Conservation (phyloP, 768 basidiomycete species). For the Boletus vermiculosoides region DNA sequence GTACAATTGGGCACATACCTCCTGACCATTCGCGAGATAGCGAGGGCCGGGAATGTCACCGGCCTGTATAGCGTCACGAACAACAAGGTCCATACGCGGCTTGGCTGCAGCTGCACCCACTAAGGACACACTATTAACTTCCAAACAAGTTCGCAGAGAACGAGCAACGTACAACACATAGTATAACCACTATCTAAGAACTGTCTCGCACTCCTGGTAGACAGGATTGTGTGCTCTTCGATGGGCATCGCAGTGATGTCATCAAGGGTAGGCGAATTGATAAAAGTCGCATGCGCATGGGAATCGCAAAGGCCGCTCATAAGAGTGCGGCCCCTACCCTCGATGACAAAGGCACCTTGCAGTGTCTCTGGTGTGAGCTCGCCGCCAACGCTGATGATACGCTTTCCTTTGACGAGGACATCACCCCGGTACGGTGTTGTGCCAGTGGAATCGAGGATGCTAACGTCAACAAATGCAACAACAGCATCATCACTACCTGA, state of each 20-base stretch:
- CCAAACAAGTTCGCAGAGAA: background rate
- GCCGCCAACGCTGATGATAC: constrained; percentile 30
- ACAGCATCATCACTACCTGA: constrained; percentile 20
- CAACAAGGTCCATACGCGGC: constrained; percentile 32
- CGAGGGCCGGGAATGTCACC: constrained; percentile 37
- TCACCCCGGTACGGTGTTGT: constrained; percentile 33
- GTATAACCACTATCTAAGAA: constrained; percentile 39
- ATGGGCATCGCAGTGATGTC: constrained; percentile 28
- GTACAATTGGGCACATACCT: constrained; percentile 19
- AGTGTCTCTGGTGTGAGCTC: constrained; percentile 23
- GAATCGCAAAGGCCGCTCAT: constrained; percentile 39
- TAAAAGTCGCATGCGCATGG: constrained; percentile 35
- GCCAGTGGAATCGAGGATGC: constrained; percentile 38
- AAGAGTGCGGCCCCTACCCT: constrained; percentile 35
- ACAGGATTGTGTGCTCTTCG: constrained; percentile 35
- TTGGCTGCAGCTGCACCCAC: constrained; percentile 38
- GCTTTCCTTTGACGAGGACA: constrained; percentile 32
- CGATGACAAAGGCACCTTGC: constrained; percentile 22
- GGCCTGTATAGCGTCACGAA: constrained; percentile 35
- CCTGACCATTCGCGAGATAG: constrained; percentile 36
- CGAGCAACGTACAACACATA: constrained; percentile 32
- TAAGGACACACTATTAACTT: background rate
- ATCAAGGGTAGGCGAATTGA: constrained; percentile 32
- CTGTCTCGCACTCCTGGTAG: constrained; percentile 31
- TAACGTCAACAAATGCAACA: constrained; percentile 30